Conservation (phyloP, 2,329 filamentous ascomycete species). For the Aspergillus sergii region DNA sequence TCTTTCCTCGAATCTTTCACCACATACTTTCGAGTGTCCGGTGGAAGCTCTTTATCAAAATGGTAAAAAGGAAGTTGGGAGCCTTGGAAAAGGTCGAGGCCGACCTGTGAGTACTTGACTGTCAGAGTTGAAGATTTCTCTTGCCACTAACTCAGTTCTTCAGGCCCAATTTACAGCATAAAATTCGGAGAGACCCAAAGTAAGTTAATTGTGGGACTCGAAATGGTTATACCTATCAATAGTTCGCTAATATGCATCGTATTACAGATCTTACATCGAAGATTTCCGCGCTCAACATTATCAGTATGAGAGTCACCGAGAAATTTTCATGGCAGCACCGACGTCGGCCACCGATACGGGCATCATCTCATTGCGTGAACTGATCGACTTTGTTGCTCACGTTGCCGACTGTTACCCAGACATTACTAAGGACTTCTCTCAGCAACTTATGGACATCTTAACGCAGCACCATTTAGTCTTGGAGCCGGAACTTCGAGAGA, state of each 20-base stretch:
- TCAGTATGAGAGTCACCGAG: constrained; percentile 87
- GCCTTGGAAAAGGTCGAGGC: constrained; percentile 95
- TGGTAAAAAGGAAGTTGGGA: constrained; percentile 86
- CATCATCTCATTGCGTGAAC: constrained; percentile 81
- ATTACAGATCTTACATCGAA: constrained; percentile 75
- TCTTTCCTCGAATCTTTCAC: constrained; percentile 68
- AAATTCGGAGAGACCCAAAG: constrained; percentile 83
- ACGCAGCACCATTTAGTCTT: constrained; percentile 79
- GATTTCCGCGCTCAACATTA: constrained; percentile 87
- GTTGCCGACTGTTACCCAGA: constrained; percentile 91
- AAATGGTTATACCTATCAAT: not conserved
- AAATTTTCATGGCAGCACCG: constrained; percentile 87
- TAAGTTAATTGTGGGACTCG: constrained; percentile 44
- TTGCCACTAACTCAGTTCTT: constrained; percentile 26
- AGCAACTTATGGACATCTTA: constrained; percentile 79
- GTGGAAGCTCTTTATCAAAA: constrained; percentile 37
- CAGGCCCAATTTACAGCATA: constrained; percentile 84
- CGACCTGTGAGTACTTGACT: constrained; percentile 63
- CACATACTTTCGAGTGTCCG: constrained; percentile 56
- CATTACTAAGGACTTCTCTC: constrained; percentile 74
- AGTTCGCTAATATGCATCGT: constrained; percentile 8
- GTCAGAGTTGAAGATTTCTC: constrained; percentile 15
- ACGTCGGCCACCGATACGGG: constrained; percentile 75
- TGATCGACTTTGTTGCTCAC: constrained; percentile 92
- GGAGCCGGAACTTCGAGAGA: constrained; percentile 84